Evolutionary conservation across 2,329 filamentous ascomycete genomes (phyloP).

Genomic region (Curvularia sp.): DNA sequence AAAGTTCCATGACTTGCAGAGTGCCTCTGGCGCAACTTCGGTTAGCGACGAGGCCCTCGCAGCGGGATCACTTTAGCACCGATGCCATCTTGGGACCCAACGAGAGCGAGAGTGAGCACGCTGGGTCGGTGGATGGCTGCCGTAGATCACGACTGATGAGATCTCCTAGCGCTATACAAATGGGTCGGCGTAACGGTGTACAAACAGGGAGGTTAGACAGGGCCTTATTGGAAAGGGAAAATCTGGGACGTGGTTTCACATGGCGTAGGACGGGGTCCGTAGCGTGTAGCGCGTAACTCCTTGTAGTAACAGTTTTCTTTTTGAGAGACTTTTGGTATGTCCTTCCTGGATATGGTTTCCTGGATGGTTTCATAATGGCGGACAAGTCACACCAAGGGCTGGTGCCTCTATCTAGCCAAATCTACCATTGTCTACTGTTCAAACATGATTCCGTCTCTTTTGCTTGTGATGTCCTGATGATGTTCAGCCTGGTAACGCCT

Average conservation of each 20-base stretch:
- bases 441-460: conserved; percentile 17
- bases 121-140: conserved; percentile 33
- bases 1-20: conserved; percentile 54
- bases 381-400: conserved; percentile 46
- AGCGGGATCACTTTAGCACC: conserved; percentile 48
- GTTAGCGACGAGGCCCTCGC: conserved; percentile 58
- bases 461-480: conserved; percentile 6
- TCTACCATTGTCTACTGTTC: conserved; percentile 29
- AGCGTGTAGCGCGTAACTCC: conserved; percentile 20
- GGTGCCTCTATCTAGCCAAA: conserved; percentile 43
- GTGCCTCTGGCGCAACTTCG: conserved; percentile 56
- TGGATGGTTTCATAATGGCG: conserved; percentile 26
- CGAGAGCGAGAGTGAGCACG: conserved; percentile 29
- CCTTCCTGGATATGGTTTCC: conserved; percentile 27
- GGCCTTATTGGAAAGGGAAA: conserved; percentile 21
- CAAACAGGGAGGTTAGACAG: conserved; percentile 32
- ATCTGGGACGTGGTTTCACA: conserved; percentile 23
- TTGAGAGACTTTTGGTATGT: conserved; percentile 21
- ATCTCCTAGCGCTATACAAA: conserved; percentile 38
- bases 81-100: conserved; percentile 34
- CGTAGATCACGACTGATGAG: conserved; percentile 38
- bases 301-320: conserved; percentile 32
- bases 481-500: background rate
- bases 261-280: conserved; percentile 37
- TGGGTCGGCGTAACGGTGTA: conserved; percentile 37